phyloP scores from a whole-genome alignment of 805 yeast species.

The Metahyphopichia silvanorum region DNA sequence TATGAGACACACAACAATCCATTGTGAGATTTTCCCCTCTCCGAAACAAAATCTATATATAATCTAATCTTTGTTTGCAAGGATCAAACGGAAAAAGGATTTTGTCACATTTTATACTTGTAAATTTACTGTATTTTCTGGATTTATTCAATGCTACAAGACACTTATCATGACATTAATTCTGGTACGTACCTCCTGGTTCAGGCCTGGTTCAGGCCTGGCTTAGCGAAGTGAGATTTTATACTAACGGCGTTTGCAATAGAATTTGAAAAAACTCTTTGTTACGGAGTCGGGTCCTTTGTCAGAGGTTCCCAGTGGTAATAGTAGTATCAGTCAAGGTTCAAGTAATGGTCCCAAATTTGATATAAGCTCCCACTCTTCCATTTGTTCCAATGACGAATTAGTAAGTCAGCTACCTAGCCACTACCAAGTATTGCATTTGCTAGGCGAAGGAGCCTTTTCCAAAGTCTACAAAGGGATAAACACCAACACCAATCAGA shows the following conservation, averaged over 20 bases:
- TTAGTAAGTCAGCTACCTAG: constrained; percentile 15
- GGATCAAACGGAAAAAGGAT: too few species aligned
- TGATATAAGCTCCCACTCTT: background rate
- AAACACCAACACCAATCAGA: constrained; percentile 28
- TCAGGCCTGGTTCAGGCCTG: background rate
- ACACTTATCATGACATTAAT: constrained; percentile 5
- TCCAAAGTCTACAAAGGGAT: constrained; percentile 77
- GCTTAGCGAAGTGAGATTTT: background rate
- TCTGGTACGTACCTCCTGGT: constrained; percentile 3
- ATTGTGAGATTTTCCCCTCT: too few species aligned
- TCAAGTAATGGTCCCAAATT: background rate
- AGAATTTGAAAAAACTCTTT: constrained; percentile 7
- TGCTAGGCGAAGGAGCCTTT: constrained; percentile 85
- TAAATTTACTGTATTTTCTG: too few species aligned
- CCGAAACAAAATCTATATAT: too few species aligned
- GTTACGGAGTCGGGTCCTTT: constrained; percentile 1
- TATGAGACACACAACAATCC: too few species aligned
- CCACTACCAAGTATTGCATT: constrained; percentile 25
- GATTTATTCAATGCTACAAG: too few species aligned
- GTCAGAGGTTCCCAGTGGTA: too few species aligned
- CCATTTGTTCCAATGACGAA: background rate
- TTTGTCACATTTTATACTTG: too few species aligned
- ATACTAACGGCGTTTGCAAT: constrained; percentile 3
- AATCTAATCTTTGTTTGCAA: too few species aligned
- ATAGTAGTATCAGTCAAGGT: too few species aligned